A percentile compares a stretch with the other conserved stretches of the same genome.
Conservation (phyloP, 2,329 filamentous ascomycete genomes). For the Rugonectria rugulosa region DNA sequence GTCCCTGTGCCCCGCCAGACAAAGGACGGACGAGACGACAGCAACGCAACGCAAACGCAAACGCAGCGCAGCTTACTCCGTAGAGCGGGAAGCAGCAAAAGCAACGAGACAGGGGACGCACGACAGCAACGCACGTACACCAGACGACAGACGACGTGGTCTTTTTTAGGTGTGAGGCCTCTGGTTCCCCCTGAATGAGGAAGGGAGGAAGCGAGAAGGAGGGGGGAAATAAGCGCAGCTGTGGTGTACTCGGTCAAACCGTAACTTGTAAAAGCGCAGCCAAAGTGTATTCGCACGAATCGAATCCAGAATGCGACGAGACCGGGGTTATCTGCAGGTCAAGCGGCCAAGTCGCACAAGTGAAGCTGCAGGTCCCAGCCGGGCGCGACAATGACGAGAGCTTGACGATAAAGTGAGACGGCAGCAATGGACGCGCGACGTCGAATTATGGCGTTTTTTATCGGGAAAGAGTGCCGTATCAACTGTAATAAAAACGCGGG, state of each 20-base stretch:
- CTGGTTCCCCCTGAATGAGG: not conserved
- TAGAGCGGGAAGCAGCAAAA: too few species aligned
- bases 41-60: constrained; percentile 9
- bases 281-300: not conserved
- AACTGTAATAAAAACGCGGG: constrained; percentile 4
- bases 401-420: not conserved
- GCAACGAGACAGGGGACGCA: constrained; percentile 18
- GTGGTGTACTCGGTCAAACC: not conserved
- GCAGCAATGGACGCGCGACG: not conserved
- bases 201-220: not conserved
- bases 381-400: not conserved
- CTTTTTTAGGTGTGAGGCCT: not conserved
- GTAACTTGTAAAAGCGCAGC: not conserved
- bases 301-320: not conserved
- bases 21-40: not conserved
- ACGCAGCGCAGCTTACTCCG: too few species aligned
- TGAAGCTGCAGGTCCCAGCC: constrained; percentile 12
- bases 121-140: constrained; percentile 18
- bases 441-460: constrained; percentile 1
- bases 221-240: not conserved
- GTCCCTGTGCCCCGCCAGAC: constrained; percentile 26
- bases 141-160: constrained; percentile 16
- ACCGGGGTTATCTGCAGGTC: not conserved
- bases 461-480: not conserved
- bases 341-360: constrained; percentile 16